Evolutionary conservation across 495 filamentous ascomycete genomes (phyloP).

Genomic region (Talaromyces stipitatus): DNA sequence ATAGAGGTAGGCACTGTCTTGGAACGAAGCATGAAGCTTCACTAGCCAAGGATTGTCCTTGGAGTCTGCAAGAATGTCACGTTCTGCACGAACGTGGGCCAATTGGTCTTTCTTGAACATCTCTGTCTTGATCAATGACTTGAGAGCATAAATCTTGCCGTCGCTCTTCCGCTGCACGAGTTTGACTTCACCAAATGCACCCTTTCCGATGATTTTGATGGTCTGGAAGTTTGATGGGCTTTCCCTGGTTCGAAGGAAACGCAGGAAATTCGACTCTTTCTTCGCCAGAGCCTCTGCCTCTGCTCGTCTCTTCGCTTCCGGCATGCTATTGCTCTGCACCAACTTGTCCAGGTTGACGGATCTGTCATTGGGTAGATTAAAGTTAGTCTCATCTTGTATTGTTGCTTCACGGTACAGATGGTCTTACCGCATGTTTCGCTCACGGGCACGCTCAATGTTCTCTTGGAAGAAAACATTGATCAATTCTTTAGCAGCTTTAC

Average conservation of each 20-base stretch:
- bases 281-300: constrained; percentile 70
- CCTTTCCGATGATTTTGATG: constrained; percentile 97
- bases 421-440: constrained; percentile 83
- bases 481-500: constrained; percentile 51
- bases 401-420: constrained; percentile 1
- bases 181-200: constrained; percentile 96
- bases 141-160: constrained; percentile 95
- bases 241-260: constrained; percentile 89
- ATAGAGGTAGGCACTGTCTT: constrained; percentile 91
- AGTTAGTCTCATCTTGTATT: background rate
- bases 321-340: constrained; percentile 62
- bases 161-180: constrained; percentile 94
- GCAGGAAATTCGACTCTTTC: constrained; percentile 84
- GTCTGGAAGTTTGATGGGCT: constrained; percentile 88
- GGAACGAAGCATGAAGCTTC: constrained; percentile 95
- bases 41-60: constrained; percentile 97
- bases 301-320: constrained; percentile 66
- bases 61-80: constrained; percentile 95
- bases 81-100: constrained; percentile 95
- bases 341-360: constrained; percentile 85
- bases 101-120: constrained; percentile 99
- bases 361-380: constrained; percentile 35
- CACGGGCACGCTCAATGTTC: constrained; percentile 83
- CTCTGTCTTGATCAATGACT: constrained; percentile 95
- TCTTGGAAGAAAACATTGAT: constrained; percentile 92